A percentile compares a stretch with the other conserved stretches of the same genome.
Conservation (phyloP, 2,329 filamentous ascomycete species). For the Hypoxylon sp. region DNA sequence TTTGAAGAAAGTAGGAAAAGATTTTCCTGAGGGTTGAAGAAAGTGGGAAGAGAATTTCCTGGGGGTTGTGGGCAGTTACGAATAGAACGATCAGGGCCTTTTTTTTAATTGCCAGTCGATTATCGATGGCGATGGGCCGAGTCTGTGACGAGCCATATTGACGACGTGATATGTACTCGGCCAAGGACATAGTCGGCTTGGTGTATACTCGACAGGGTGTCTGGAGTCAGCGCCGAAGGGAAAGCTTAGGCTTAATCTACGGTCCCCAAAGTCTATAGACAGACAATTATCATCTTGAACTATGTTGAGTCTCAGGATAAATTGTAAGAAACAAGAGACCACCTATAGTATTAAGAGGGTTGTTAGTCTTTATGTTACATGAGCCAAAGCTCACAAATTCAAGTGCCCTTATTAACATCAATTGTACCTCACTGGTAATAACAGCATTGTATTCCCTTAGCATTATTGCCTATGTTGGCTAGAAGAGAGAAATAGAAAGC, state of each 20-base stretch:
- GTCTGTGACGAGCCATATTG: background rate
- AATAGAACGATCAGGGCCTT: background rate
- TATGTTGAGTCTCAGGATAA: background rate
- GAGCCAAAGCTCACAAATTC: background rate
- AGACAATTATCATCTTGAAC: background rate
- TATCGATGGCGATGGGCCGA: background rate
- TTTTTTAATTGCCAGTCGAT: background rate
- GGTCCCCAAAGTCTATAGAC: background rate
- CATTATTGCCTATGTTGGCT: background rate
- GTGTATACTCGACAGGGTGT: background rate
- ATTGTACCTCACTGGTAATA: background rate
- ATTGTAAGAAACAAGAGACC: background rate
- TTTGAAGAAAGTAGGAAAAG: no score
- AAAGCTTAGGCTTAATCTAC: background rate
- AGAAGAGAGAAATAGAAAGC: background rate
- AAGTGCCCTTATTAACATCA: background rate
- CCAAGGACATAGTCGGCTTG: no score
- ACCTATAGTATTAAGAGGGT: background rate
- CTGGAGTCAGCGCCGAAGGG: background rate
- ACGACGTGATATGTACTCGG: background rate
- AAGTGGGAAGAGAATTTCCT: background rate
- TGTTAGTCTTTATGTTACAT: background rate
- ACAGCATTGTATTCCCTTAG: background rate
- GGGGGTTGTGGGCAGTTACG: background rate
- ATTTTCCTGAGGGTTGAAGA: no score